Percentiles rank a stretch among this genome's conserved stretches.
These are phyloP conservation scores for Durio zibethinus DNA, from an alignment of 345 rosid genomes.

Conservation along the genomic window DNA sequence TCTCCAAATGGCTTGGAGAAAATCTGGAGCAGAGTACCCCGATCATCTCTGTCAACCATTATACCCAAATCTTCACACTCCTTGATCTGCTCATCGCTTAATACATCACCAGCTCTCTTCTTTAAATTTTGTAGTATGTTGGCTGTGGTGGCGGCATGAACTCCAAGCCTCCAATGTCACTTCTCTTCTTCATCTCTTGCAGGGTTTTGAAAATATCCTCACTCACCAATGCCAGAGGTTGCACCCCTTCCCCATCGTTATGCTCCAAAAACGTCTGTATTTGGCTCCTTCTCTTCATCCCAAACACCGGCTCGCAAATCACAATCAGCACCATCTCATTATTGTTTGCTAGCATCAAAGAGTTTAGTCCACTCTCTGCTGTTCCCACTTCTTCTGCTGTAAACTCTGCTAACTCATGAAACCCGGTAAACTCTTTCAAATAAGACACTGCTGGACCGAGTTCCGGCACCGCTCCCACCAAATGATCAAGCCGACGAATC, in stretches of 20 bases:
- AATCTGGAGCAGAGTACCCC: conserved; percentile 90
- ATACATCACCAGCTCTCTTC: conserved; percentile 65
- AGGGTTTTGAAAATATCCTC: conserved; percentile 75
- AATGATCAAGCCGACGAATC: conserved; percentile 71
- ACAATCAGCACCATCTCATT: conserved; percentile 75
- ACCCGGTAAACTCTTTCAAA: conserved; percentile 68
- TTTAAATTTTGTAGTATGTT: conserved; percentile 72
- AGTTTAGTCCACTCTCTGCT: conserved; percentile 78
- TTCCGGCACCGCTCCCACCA: conserved; percentile 85
- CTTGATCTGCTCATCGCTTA: conserved; percentile 73
- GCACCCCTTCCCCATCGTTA: conserved; percentile 86
- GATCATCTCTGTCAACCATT: conserved; percentile 91
- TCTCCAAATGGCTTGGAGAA: conserved; percentile 93
- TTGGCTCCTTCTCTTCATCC: conserved; percentile 92
- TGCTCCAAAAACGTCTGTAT: conserved; percentile 89
- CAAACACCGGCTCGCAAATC: conserved; percentile 84
- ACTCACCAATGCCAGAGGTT: conserved; percentile 76
- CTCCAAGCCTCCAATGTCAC: conserved; percentile 76
- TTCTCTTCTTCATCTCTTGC: conserved; percentile 80
- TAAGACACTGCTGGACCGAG: conserved; percentile 60
- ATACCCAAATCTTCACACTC: conserved; percentile 88
- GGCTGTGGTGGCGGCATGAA: conserved; percentile 96
- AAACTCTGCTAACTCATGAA: conserved; percentile 90
- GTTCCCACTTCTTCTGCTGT: conserved; percentile 89
- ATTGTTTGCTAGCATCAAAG: conserved; percentile 69